Percentiles rank a stretch among this genome's conserved stretches.
These are phyloP conservation scores for Leccinum subgranulosum DNA, from an alignment of 768 basidiomycete genomes.

Conservation along the genomic window DNA sequence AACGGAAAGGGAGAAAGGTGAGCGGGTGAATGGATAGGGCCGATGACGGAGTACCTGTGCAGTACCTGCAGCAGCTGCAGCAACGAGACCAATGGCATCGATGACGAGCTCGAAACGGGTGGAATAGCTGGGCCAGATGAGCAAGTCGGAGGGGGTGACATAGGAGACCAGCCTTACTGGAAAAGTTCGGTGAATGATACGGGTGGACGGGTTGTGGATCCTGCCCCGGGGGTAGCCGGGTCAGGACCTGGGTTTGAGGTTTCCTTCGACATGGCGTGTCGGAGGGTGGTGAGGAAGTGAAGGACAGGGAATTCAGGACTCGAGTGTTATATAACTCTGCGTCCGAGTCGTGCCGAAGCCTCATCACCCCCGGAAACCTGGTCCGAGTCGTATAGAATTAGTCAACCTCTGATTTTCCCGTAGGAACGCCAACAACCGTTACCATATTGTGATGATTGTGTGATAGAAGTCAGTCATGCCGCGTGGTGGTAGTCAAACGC, in stretches of 20 bases:
- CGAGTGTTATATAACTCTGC: not conserved
- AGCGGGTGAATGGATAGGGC: not conserved
- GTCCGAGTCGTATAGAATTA: not conserved
- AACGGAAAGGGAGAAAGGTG: not conserved
- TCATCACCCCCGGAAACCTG: not conserved
- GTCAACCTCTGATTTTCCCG: not conserved
- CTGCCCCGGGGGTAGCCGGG: too few relatives aligned
- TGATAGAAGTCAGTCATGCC: too few relatives aligned
- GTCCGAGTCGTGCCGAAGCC: not conserved
- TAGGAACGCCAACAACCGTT: not conserved
- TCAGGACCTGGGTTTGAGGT: conserved; percentile 9
- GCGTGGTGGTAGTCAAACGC: too few relatives aligned
- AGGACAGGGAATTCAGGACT: not conserved
- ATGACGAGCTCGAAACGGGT: conserved; percentile 66
- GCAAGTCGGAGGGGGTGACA: not conserved
- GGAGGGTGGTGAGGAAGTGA: not conserved
- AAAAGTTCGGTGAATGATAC: conserved; percentile 45
- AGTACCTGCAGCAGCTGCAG: conserved; percentile 75
- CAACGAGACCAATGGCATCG: conserved; percentile 67
- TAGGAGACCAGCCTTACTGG: conserved; percentile 36
- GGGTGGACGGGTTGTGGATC: conserved; percentile 29
- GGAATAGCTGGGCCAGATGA: conserved; percentile 52
- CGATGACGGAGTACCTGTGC: conserved; percentile 54
- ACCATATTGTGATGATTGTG: too few relatives aligned
- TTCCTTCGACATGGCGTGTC: not conserved